Evolutionary conservation across 2,329 filamentous ascomycete genomes (phyloP).

Genomic region (Parastagonospora avenae): DNA sequence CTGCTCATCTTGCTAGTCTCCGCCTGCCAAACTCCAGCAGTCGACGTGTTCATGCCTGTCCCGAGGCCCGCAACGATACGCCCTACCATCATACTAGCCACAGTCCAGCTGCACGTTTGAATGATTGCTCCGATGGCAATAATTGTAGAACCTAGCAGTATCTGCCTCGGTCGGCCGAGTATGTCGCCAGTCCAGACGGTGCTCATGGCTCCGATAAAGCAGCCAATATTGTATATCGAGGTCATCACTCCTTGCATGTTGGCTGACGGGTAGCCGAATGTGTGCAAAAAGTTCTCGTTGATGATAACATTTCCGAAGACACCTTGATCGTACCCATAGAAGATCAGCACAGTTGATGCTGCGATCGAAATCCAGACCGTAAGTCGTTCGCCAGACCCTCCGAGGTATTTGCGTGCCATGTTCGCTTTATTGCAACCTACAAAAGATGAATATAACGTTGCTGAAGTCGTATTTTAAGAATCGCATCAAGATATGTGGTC

Average conservation of each 20-base stretch:
- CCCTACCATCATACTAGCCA: slow-evolving; percentile 47
- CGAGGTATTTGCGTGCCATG: slow-evolving; percentile 57
- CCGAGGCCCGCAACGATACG: slow-evolving; percentile 53
- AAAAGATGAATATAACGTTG: not conserved
- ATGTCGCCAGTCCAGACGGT: slow-evolving; percentile 60
- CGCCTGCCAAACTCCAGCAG: slow-evolving; percentile 55
- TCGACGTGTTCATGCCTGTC: slow-evolving; percentile 57
- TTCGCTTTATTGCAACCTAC: not conserved
- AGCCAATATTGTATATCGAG: slow-evolving; percentile 51
- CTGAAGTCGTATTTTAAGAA: not conserved
- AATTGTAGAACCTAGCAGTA: slow-evolving; percentile 60
- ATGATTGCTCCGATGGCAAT: slow-evolving; percentile 47
- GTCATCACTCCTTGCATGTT: slow-evolving; percentile 49
- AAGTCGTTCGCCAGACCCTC: slow-evolving; percentile 56
- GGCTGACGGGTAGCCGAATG: slow-evolving; percentile 34
- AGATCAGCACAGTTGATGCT: slow-evolving; percentile 56
- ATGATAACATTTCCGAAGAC: slow-evolving; percentile 45
- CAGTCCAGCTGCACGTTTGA: slow-evolving; percentile 43
- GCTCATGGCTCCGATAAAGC: slow-evolving; percentile 51
- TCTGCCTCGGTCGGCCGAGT: slow-evolving; percentile 62
- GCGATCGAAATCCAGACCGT: slow-evolving; percentile 60
- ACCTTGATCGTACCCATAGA: slow-evolving; percentile 52
- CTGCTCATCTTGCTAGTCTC: slow-evolving; percentile 55
- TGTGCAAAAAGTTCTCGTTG: slow-evolving; percentile 35
- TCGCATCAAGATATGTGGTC: not conserved